A percentile compares a stretch with the other conserved stretches of the same genome.
Conservation (phyloP, 2,329 filamentous ascomycete genomes). For the Aaosphaeria arxii region DNA sequence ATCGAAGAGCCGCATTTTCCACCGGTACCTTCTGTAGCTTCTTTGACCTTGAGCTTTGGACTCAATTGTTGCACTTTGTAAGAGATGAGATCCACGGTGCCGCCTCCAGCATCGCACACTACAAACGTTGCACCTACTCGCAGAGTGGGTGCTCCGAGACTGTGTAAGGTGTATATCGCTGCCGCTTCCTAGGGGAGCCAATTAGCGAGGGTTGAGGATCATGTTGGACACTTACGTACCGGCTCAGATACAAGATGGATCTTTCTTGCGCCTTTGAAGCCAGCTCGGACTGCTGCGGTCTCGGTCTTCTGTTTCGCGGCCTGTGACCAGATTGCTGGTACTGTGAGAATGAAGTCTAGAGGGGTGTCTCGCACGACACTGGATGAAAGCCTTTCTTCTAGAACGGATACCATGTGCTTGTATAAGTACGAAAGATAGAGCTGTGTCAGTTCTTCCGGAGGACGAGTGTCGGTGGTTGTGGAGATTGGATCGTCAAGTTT, state of each 20-base stretch:
- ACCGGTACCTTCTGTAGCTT: not conserved
- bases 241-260: conserved; percentile 1
- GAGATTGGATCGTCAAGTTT: no score
- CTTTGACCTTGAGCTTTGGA: conserved; percentile 1
- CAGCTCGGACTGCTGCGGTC: not conserved
- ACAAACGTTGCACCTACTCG: conserved; percentile 1
- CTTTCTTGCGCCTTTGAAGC: not conserved
- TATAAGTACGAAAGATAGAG: no score
- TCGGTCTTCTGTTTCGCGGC: conserved; percentile 1
- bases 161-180: not conserved
- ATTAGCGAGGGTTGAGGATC: no score
- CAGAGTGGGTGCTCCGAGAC: not conserved
- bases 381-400: no score
- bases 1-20: not conserved
- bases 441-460: no score
- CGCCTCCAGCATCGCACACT: conserved; percentile 8
- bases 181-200: not conserved
- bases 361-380: no score
- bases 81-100: conserved; percentile 8
- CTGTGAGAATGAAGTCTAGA: not conserved
- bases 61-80: conserved; percentile 1
- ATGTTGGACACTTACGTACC: no score
- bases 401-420: no score
- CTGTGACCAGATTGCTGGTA: conserved; percentile 1
- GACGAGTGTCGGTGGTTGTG: no score